Evolutionary conservation across 169 alveolate species (phyloP).

Genomic region (Besnoitia besnoiti): DNA sequence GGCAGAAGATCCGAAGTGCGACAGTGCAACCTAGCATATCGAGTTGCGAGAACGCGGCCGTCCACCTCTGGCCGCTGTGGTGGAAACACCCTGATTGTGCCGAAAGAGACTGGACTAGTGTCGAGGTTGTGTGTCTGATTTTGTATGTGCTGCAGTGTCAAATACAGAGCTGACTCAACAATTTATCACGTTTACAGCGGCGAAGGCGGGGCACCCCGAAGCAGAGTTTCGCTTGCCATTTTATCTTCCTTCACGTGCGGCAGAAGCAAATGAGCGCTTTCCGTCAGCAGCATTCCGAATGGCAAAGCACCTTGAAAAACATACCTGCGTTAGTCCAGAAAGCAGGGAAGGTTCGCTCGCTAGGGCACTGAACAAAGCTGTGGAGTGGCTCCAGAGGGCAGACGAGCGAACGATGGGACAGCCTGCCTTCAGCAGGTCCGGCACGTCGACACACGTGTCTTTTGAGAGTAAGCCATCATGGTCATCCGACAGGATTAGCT

Average conservation of each 20-base stretch:
- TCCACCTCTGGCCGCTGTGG: too few relatives aligned
- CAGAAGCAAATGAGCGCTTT: neutral
- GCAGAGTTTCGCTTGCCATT: constrained; percentile 21
- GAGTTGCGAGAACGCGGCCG: too few relatives aligned
- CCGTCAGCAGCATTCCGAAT: neutral
- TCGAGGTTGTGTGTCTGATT: too few relatives aligned
- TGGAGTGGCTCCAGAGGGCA: neutral
- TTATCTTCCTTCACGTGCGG: neutral
- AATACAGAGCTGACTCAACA: neutral
- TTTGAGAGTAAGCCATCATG: neutral
- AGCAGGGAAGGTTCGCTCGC: neutral
- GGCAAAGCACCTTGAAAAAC: neutral
- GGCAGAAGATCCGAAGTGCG: too few relatives aligned
- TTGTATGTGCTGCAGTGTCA: neutral
- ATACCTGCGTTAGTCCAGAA: neutral
- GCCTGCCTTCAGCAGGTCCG: neutral
- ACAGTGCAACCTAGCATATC: too few relatives aligned
- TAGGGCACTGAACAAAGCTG: neutral
- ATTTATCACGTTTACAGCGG: neutral
- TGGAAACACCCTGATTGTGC: too few relatives aligned
- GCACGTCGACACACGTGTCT: neutral
- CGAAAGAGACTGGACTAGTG: too few relatives aligned
- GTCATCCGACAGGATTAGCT: neutral
- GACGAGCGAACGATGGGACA: neutral
- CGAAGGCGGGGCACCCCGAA: neutral